Conservation (phyloP, 148 eudicot species). For the Rhododendron henanense region DNA sequence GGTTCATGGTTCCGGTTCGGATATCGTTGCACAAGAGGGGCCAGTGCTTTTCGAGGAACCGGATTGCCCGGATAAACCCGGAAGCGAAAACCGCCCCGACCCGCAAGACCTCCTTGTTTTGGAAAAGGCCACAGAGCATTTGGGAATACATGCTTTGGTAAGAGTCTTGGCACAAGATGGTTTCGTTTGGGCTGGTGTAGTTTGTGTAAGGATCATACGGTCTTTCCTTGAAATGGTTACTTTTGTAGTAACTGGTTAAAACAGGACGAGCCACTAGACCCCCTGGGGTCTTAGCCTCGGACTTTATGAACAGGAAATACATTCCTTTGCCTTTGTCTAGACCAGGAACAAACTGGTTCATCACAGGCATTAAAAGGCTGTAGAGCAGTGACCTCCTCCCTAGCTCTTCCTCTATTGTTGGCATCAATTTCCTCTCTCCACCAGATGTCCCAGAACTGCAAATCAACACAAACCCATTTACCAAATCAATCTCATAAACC, state of each 20-base stretch:
- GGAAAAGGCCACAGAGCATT: constrained; percentile 65
- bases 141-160: constrained; percentile 88
- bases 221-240: constrained; percentile 49
- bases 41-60: constrained; percentile 68
- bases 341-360: constrained; percentile 67
- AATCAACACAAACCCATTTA: background rate
- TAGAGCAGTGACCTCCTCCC: constrained; percentile 57
- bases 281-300: constrained; percentile 70
- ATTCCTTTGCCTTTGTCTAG: constrained; percentile 77
- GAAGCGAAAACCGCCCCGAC: constrained; percentile 87
- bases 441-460: constrained; percentile 81
- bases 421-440: constrained; percentile 79
- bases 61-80: constrained; percentile 82
- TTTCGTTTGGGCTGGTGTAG: constrained; percentile 75
- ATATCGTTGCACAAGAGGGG: constrained; percentile 40
- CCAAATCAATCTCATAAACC: background rate
- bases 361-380: constrained; percentile 75
- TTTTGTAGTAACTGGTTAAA: constrained; percentile 69
- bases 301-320: constrained; percentile 71
- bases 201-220: constrained; percentile 72
- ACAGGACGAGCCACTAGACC: constrained; percentile 77
- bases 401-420: constrained; percentile 65
- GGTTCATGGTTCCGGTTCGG: constrained; percentile 40
- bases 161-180: constrained; percentile 66
- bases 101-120: constrained; percentile 56